phyloP scores from a whole-genome alignment of 1,284 basidiomycete genomes.

The Boletus subluridellus region DNA sequence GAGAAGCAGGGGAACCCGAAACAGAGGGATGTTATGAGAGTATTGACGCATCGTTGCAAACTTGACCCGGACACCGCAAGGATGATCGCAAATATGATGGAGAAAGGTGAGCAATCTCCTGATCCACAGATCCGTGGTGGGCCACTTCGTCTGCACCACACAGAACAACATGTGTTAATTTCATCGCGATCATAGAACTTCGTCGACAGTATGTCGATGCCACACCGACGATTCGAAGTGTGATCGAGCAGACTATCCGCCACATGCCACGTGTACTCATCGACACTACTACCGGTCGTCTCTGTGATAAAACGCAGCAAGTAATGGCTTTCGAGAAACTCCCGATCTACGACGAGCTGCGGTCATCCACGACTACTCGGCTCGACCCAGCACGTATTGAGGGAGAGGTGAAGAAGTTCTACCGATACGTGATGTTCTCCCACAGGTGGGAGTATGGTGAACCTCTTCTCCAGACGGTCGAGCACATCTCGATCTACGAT shows the following conservation, averaged over 20 bases:
- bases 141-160: not conserved
- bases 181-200: not conserved
- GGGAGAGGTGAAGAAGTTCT: not conserved
- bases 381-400: not conserved
- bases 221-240: not conserved
- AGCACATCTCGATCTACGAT: too few species aligned
- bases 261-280: too few species aligned
- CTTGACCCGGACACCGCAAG: too few species aligned
- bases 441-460: too few species aligned
- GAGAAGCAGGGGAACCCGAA: too few species aligned
- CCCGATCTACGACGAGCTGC: not conserved
- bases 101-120: not conserved
- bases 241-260: not conserved
- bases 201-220: not conserved
- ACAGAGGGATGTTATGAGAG: too few species aligned
- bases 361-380: not conserved
- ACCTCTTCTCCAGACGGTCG: too few species aligned
- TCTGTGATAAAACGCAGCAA: too few species aligned
- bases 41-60: too few species aligned
- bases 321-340: not conserved
- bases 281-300: too few species aligned
- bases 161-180: not conserved
- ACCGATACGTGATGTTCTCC: too few species aligned
- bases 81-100: too few species aligned
- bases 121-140: not conserved